Conservation (phyloP, 352 stramenopile genomes). For the Thraustochytrium striatum region DNA sequence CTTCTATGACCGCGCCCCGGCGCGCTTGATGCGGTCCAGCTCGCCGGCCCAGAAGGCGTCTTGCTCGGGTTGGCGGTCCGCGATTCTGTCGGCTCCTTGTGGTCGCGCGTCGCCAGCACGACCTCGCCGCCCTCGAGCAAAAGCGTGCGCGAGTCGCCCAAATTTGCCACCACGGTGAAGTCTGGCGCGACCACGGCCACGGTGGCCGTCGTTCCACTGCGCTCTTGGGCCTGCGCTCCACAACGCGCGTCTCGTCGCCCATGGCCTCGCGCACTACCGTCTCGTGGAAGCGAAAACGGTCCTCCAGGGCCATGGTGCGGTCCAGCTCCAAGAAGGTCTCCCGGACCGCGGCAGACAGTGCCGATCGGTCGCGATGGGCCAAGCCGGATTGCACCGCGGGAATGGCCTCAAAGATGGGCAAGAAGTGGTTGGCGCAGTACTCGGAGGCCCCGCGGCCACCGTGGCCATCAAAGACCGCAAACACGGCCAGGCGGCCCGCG, state of each 20-base stretch:
- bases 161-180: neutral
- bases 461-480: conserved; percentile 50
- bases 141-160: conserved; percentile 24
- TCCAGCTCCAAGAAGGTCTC: neutral
- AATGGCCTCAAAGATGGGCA: neutral
- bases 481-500: neutral
- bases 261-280: neutral
- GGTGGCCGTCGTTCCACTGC: conserved; percentile 10
- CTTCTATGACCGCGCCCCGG: conserved; percentile 3
- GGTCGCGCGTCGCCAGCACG: neutral
- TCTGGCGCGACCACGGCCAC: neutral
- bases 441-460: neutral
- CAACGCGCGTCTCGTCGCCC: neutral
- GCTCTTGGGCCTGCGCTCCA: neutral
- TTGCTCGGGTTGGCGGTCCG: neutral
- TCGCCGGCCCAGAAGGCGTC: neutral
- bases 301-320: neutral
- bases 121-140: neutral
- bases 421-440: neutral
- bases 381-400: neutral
- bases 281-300: neutral
- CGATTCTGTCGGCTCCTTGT: neutral
- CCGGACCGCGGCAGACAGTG: neutral
- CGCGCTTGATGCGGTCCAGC: neutral
- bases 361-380: neutral